These are phyloP conservation scores for Volvox carteri DNA, from an alignment of 163 green algal genomes.

Conservation along the genomic window DNA sequence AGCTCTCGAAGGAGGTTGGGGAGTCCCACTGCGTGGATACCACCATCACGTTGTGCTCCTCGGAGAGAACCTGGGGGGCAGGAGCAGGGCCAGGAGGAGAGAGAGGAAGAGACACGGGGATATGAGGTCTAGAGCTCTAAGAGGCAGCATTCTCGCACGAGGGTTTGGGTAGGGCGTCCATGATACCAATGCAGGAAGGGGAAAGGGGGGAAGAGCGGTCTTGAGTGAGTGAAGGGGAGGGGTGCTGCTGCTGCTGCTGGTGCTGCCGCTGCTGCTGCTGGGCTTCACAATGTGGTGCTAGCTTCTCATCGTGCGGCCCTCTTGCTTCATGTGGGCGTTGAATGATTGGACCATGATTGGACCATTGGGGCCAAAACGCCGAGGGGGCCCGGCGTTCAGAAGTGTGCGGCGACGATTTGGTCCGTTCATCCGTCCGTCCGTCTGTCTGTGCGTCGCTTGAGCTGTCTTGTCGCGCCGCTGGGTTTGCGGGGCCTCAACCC, in stretches of 20 bases:
- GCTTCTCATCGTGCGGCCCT: neutral
- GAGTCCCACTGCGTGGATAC: slow-evolving; percentile 60
- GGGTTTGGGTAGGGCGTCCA: neutral
- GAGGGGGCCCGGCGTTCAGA: too few relatives aligned
- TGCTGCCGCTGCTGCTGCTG: neutral
- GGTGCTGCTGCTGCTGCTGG: neutral
- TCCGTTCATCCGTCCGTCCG: too few relatives aligned
- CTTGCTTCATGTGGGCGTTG: too few relatives aligned
- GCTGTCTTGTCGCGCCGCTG: too few relatives aligned
- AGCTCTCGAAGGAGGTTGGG: slow-evolving; percentile 65
- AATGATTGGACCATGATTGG: too few relatives aligned
- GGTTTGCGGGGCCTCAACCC: too few relatives aligned
- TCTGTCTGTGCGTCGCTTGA: too few relatives aligned
- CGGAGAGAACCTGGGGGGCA: slow-evolving; percentile 27
- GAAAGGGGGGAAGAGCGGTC: neutral
- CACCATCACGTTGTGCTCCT: neutral
- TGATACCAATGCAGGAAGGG: neutral
- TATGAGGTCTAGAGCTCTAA: neutral
- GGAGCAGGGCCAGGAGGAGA: neutral
- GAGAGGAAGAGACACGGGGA: neutral
- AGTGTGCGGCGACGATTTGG: too few relatives aligned
- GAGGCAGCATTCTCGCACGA: too few relatives aligned
- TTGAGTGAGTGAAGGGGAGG: neutral
- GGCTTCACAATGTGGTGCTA: neutral
- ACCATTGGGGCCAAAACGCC: too few relatives aligned